Percentiles rank a stretch among this genome's conserved stretches.
These are phyloP conservation scores for Penicillium coprophilum DNA, from an alignment of 495 filamentous ascomycete species.

Conservation along the genomic window DNA sequence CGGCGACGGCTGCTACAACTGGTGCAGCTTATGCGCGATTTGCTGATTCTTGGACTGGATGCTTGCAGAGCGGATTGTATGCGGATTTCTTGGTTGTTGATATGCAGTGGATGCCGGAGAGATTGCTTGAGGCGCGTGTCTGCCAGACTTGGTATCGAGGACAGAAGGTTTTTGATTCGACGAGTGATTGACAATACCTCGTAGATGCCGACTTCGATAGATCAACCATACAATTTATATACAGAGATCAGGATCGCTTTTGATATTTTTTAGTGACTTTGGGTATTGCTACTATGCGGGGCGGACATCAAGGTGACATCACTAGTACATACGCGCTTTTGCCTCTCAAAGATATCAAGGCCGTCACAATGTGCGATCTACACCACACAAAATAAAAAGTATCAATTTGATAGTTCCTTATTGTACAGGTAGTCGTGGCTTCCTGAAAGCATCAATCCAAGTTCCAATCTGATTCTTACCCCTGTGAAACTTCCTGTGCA, in stretches of 20 bases:
- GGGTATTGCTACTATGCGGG: constrained; percentile 5
- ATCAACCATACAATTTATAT: neutral
- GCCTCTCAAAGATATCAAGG: neutral
- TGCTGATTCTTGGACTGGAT: constrained; percentile 55
- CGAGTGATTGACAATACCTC: neutral
- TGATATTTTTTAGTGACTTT: neutral
- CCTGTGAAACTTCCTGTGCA: neutral
- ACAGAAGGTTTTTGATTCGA: constrained; percentile 29
- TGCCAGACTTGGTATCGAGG: constrained; percentile 59
- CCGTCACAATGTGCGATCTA: neutral
- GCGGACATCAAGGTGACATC: constrained; percentile 25
- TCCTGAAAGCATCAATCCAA: neutral
- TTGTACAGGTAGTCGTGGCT: neutral
- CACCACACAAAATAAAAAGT: neutral
- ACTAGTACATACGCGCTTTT: constrained; percentile 6
- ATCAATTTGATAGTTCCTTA: neutral
- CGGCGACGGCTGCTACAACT: constrained; percentile 53
- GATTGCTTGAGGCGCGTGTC: constrained; percentile 50
- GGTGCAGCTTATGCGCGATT: constrained; percentile 61
- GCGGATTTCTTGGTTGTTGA: constrained; percentile 62
- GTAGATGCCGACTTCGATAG: neutral
- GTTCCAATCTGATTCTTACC: neutral
- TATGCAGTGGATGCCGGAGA: constrained; percentile 55
- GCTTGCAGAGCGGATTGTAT: constrained; percentile 45
- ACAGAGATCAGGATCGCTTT: neutral